Conservation (phyloP, 768 basidiomycete genomes). For the Kockovaella imperatae region DNA sequence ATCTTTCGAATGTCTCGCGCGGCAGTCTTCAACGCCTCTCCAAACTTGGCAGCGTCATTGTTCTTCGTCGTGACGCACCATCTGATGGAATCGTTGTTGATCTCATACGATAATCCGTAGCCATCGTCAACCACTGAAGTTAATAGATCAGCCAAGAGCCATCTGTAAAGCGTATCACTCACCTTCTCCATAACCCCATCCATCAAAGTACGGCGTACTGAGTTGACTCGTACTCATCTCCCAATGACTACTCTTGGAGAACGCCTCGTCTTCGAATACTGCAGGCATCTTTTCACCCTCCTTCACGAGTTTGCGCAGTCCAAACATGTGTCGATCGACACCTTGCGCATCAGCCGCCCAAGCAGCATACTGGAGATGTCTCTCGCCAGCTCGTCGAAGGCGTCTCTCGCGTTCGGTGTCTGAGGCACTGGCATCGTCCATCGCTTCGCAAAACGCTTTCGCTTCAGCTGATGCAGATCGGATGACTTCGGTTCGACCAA, state of each 20-base stretch:
- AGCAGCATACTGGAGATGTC: slow-evolving; percentile 76
- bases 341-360: slow-evolving; percentile 94
- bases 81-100: slow-evolving; percentile 71
- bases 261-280: slow-evolving; percentile 69
- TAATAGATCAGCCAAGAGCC: background rate
- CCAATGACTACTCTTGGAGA: slow-evolving; percentile 70
- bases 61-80: slow-evolving; percentile 86
- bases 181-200: slow-evolving; percentile 98
- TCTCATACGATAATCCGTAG: slow-evolving; percentile 83
- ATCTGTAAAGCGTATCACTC: slow-evolving; percentile 25
- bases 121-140: slow-evolving; percentile 73
- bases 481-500: slow-evolving; percentile 91
- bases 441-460: slow-evolving; percentile 79
- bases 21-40: slow-evolving; percentile 69
- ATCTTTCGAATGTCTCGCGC: slow-evolving; percentile 68
- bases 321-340: slow-evolving; percentile 91
- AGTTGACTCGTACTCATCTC: slow-evolving; percentile 86
- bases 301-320: slow-evolving; percentile 72
- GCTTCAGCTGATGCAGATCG: slow-evolving; percentile 73
- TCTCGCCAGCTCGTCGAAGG: slow-evolving; percentile 65
- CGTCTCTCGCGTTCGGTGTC: slow-evolving; percentile 55
- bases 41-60: slow-evolving; percentile 58
- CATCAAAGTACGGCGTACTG: slow-evolving; percentile 70
- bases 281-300: slow-evolving; percentile 62
- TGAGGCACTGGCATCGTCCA: slow-evolving; percentile 47